These are phyloP conservation scores for Sphagnurus paluster DNA, from an alignment of 1,284 basidiomycete genomes.

Conservation along the genomic window DNA sequence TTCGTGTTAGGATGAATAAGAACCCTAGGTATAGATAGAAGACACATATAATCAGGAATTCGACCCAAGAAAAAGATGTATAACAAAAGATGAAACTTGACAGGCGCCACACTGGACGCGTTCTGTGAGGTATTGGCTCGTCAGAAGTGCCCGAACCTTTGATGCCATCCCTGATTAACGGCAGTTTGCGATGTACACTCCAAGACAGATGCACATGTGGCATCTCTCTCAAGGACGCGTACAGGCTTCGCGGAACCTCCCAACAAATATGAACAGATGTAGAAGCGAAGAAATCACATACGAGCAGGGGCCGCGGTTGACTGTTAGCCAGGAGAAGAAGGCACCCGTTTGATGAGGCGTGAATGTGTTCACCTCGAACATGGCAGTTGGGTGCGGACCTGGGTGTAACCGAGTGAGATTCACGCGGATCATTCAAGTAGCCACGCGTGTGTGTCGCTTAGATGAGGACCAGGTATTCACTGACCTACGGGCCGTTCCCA, in stretches of 20 bases:
- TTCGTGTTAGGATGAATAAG: slow-evolving; percentile 75
- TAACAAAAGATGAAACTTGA: no score
- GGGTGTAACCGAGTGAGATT: neutral
- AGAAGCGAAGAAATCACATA: slow-evolving; percentile 38
- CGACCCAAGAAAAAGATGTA: no score
- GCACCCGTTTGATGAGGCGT: slow-evolving; percentile 65
- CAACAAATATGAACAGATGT: neutral
- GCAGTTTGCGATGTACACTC: no score
- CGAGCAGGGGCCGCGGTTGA: slow-evolving; percentile 68
- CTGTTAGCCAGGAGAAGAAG: slow-evolving; percentile 63
- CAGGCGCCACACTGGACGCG: no score
- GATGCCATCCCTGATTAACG: no score
- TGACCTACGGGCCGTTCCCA: slow-evolving; percentile 65
- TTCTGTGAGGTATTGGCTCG: no score
- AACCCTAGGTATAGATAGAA: slow-evolving; percentile 43
- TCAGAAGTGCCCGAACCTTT: no score
- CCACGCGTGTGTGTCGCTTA: neutral
- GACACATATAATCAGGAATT: slow-evolving; percentile 2
- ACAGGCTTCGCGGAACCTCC: neutral
- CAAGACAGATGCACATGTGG: neutral
- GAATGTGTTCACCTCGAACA: slow-evolving; percentile 74
- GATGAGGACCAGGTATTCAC: slow-evolving; percentile 11
- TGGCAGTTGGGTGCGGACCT: slow-evolving; percentile 65
- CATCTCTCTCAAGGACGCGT: no score
- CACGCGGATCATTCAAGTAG: neutral